These are phyloP conservation scores for Leishmania lainsoni DNA, from an alignment of 208 protist species.

Conservation along the genomic window DNA sequence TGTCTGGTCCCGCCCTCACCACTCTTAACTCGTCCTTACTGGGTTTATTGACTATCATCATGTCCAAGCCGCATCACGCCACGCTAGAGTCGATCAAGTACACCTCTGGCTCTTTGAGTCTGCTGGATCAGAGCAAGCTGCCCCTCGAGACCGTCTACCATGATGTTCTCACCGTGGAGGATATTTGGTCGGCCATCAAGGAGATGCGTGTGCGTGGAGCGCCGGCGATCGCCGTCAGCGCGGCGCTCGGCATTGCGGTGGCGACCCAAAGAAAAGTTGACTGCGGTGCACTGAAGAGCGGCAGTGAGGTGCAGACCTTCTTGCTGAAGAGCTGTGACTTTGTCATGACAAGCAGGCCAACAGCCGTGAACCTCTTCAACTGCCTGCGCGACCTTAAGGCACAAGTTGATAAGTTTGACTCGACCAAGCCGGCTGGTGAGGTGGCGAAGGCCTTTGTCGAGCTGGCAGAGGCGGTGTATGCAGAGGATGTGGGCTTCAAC, in stretches of 20 bases:
- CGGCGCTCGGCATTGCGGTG: constrained; percentile 91
- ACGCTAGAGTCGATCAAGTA: constrained; percentile 90
- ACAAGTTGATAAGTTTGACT: constrained; percentile 37
- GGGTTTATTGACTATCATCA: not conserved
- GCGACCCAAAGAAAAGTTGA: constrained; percentile 55
- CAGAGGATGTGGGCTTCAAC: constrained; percentile 90
- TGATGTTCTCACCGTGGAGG: constrained; percentile 77
- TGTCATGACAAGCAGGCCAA: constrained; percentile 93
- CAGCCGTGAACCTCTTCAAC: constrained; percentile 96
- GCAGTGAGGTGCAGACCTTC: constrained; percentile 48
- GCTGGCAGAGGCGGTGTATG: constrained; percentile 88
- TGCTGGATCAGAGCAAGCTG: constrained; percentile 88
- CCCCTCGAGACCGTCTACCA: constrained; percentile 84
- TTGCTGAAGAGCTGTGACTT: constrained; percentile 81
- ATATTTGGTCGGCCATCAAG: constrained; percentile 90
- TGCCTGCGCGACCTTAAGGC: constrained; percentile 71
- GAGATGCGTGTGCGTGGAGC: constrained; percentile 96
- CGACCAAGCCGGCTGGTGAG: constrained; percentile 18
- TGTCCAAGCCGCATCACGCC: constrained; percentile 48
- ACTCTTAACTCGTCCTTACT: not conserved
- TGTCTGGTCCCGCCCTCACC: not conserved
- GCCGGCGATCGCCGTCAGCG: constrained; percentile 95
- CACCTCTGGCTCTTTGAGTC: constrained; percentile 46
- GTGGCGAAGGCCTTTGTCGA: constrained; percentile 63
- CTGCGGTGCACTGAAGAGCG: constrained; percentile 29